Evolutionary conservation across 768 basidiomycete species (phyloP).

Genomic region (Mrakia gelida): DNA sequence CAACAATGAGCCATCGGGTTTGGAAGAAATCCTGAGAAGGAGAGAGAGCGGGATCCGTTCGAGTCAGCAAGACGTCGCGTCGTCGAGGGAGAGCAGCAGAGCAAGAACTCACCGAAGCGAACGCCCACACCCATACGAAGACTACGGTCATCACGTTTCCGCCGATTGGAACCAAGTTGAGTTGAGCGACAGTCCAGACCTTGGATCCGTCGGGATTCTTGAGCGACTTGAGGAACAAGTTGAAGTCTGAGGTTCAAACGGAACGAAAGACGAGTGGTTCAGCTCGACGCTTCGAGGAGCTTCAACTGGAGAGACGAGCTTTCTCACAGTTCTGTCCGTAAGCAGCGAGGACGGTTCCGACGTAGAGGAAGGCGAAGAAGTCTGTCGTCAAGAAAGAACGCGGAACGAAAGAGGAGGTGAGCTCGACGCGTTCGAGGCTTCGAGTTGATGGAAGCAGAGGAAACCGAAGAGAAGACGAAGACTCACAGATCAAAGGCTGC

Average conservation of each 20-base stretch:
- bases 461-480: no score
- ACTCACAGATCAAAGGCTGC: slow-evolving; percentile 35
- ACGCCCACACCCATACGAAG: slow-evolving; percentile 39
- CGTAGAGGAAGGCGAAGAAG: slow-evolving; percentile 38
- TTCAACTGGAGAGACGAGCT: not conserved
- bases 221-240: slow-evolving; percentile 39
- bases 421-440: no score
- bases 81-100: no score
- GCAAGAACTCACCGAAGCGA: slow-evolving; percentile 29
- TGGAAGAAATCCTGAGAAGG: slow-evolving; percentile 34
- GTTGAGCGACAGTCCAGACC: slow-evolving; percentile 3
- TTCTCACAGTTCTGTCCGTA: slow-evolving; percentile 36
- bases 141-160: slow-evolving; percentile 33
- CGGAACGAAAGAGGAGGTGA: no score
- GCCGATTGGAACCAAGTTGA: slow-evolving; percentile 3
- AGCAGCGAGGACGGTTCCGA: slow-evolving; percentile 37
- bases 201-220: slow-evolving; percentile 21
- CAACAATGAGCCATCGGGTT: slow-evolving; percentile 38
- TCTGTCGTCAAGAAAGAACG: not conserved
- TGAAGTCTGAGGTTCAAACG: slow-evolving; percentile 35
- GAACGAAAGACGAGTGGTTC: not conserved
- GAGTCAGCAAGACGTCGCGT: no score
- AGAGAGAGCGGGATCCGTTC: no score
- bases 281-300: not conserved
- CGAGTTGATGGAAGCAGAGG: no score